Conservation (phyloP, 176 grass and related monocot species). For the Tillandsia leiboldiana region DNA sequence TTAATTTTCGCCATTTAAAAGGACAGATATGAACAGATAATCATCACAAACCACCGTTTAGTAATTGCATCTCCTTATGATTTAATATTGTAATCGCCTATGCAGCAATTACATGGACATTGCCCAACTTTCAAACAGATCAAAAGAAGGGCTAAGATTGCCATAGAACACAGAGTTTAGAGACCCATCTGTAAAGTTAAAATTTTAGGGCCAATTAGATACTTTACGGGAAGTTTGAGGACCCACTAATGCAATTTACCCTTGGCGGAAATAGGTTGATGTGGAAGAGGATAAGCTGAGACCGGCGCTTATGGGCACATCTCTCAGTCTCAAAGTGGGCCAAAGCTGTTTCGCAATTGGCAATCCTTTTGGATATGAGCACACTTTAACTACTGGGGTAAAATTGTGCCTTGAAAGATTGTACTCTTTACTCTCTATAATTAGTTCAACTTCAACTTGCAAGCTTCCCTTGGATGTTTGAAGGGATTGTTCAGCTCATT, state of each 20-base stretch:
- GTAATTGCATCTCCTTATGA: too few relatives aligned
- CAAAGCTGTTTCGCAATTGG: constrained; percentile 90
- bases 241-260: too few relatives aligned
- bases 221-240: too few relatives aligned
- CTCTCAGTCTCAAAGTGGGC: constrained; percentile 51
- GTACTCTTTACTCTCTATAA: not conserved
- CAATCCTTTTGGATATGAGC: constrained; percentile 80
- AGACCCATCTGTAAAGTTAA: too few relatives aligned
- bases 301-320: constrained; percentile 58
- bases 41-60: too few relatives aligned
- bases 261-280: constrained; percentile 34
- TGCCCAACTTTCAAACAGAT: not conserved
- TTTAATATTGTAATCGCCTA: too few relatives aligned
- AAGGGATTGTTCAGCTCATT: not conserved
- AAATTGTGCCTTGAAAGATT: not conserved
- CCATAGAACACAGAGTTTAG: too few relatives aligned
- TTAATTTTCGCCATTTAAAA: too few relatives aligned
- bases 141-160: not conserved
- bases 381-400: constrained; percentile 79
- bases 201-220: not conserved
- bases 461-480: too few relatives aligned
- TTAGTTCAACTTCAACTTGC: too few relatives aligned
- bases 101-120: too few relatives aligned
- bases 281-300: constrained; percentile 34
- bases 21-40: too few relatives aligned